These are phyloP conservation scores for Clonostachys rhizophaga DNA, from an alignment of 2,329 filamentous ascomycete species.

Conservation along the genomic window DNA sequence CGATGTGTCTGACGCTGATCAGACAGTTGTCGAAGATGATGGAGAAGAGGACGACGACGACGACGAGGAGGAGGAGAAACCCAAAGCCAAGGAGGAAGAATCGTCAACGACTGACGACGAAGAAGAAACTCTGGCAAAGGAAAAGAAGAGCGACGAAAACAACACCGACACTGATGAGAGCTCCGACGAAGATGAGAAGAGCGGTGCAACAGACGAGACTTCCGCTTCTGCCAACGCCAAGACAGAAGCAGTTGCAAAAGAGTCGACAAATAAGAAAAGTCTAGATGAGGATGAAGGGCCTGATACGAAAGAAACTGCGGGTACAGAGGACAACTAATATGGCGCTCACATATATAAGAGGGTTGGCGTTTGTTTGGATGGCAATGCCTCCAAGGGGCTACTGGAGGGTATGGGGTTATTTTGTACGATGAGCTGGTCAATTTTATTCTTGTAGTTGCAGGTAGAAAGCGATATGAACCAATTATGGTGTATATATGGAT, in stretches of 20 bases:
- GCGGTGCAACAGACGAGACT: neutral
- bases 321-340: no score
- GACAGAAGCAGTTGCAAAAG: neutral
- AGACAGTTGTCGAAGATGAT: conserved; percentile 12
- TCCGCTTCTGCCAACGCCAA: neutral
- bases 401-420: no score
- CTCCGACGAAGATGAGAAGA: neutral
- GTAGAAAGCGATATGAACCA: no score
- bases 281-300: no score
- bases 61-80: neutral
- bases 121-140: neutral
- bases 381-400: no score
- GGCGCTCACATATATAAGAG: no score
- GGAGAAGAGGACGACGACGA: conserved; percentile 10
- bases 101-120: conserved; percentile 1
- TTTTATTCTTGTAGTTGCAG: no score
- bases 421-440: no score
- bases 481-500: no score
- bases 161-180: neutral
- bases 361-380: no score
- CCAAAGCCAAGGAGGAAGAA: conserved; percentile 4
- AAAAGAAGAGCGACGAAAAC: conserved; percentile 1
- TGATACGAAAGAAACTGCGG: no score
- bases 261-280: no score
- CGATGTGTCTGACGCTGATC: conserved; percentile 11